phyloP scores from a whole-genome alignment of 2,329 filamentous ascomycete species.

The Fusarium sp. region DNA sequence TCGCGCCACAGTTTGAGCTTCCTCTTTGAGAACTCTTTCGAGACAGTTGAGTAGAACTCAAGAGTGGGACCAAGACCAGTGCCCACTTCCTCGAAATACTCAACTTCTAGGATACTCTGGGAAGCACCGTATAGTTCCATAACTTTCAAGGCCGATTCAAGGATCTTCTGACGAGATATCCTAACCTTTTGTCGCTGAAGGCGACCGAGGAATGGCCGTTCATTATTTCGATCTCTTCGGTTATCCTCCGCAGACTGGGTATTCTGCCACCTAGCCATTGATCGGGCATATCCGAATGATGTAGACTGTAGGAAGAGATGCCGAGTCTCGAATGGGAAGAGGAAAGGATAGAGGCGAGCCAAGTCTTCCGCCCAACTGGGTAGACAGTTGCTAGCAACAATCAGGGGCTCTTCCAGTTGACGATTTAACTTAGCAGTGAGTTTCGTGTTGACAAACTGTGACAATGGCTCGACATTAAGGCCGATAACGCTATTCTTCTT shows the following conservation, averaged over 20 bases:
- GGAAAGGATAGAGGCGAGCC: conserved; percentile 91
- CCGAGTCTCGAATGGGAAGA: conserved; percentile 97
- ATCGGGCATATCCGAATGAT: conserved; percentile 96
- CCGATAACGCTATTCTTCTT: conserved; percentile 75
- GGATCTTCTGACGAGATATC: conserved; percentile 92
- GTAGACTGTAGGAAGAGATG: conserved; percentile 98
- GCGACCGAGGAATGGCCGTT: conserved; percentile 89
- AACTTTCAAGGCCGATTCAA: conserved; percentile 97
- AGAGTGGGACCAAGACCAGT: conserved; percentile 95
- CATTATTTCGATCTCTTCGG: conserved; percentile 86
- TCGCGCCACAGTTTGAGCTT: conserved; percentile 98
- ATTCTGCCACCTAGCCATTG: conserved; percentile 98
- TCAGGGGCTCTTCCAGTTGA: conserved; percentile 94
- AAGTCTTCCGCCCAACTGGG: conserved; percentile 97
- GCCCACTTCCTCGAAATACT: conserved; percentile 98
- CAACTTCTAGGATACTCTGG: conserved; percentile 94
- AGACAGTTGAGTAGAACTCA: conserved; percentile 98
- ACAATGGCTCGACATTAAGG: conserved; percentile 83
- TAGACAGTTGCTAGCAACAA: conserved; percentile 96
- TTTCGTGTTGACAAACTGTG: conserved; percentile 98
- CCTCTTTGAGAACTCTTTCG: conserved; percentile 96
- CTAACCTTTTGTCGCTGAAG: conserved; percentile 98
- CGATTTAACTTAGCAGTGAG: conserved; percentile 97
- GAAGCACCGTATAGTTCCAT: conserved; percentile 99
- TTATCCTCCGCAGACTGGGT: conserved; percentile 84